Percentiles rank a stretch among this genome's conserved stretches.
phyloP scores from a whole-genome alignment of 306 rosid species.

The Luffa acutangula region DNA sequence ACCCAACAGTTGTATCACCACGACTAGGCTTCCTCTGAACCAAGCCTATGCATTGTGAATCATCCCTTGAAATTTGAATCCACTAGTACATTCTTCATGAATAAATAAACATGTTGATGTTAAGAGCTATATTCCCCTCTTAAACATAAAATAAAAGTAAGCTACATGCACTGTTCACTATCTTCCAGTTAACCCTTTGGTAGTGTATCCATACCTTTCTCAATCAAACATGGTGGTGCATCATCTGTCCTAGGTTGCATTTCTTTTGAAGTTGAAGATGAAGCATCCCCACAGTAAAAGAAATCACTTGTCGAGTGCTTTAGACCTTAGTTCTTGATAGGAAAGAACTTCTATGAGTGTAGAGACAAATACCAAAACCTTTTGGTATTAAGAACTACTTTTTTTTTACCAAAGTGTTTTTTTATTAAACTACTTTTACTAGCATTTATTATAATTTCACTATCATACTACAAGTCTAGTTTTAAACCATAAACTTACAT shows the following conservation, averaged over 20 bases:
- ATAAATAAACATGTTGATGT: background rate
- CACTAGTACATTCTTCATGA: background rate
- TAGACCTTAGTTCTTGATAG: too few species aligned
- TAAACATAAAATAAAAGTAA: background rate
- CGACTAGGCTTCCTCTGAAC: conserved; percentile 95
- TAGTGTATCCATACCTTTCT: conserved; percentile 3
- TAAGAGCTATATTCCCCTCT: background rate
- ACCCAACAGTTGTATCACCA: too few species aligned
- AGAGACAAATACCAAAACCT: too few species aligned
- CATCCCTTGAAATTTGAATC: conserved; percentile 25
- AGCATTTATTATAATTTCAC: too few species aligned
- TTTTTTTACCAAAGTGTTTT: too few species aligned
- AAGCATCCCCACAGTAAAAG: conserved; percentile 68
- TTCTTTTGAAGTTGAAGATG: conserved; percentile 21
- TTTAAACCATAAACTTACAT: too few species aligned
- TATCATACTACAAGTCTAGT: too few species aligned
- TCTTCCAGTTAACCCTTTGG: background rate
- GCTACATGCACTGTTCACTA: conserved; percentile 8
- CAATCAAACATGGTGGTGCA: conserved; percentile 17
- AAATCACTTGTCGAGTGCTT: too few species aligned
- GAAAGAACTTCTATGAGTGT: too few species aligned
- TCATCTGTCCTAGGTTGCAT: conserved; percentile 20
- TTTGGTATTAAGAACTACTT: too few species aligned
- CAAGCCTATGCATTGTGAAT: conserved; percentile 19
- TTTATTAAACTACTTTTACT: too few species aligned